These are phyloP conservation scores for Moesziomyces parantarcticus DNA, from an alignment of 1,284 basidiomycete species.

Conservation along the genomic window DNA sequence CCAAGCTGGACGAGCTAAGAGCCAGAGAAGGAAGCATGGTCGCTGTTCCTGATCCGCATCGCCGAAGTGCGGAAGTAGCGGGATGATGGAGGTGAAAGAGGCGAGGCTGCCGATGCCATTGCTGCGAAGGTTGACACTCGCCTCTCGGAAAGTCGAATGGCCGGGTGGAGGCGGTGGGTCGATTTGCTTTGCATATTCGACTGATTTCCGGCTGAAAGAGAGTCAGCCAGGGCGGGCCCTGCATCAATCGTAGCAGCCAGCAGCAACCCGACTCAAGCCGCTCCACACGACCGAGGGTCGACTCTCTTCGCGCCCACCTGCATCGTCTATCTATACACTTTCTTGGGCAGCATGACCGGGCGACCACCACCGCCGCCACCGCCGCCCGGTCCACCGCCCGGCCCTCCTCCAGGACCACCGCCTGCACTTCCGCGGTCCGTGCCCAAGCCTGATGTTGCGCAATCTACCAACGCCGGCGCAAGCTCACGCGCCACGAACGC, in stretches of 20 bases:
- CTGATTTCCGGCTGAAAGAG: no score
- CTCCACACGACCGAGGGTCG: no score
- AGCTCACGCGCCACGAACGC: neutral
- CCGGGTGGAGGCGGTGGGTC: neutral
- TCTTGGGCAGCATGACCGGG: constrained; percentile 18
- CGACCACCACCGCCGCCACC: constrained; percentile 29
- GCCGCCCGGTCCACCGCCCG: constrained; percentile 19
- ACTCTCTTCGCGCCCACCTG: constrained; percentile 1
- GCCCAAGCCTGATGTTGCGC: no score
- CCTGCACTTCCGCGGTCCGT: constrained; percentile 31
- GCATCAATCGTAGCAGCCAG: no score
- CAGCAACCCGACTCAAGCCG: no score
- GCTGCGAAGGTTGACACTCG: no score
- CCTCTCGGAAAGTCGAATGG: no score
- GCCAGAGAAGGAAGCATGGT: constrained; percentile 38
- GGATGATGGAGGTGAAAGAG: neutral
- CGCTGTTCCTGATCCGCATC: neutral
- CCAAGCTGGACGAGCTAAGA: constrained; percentile 41
- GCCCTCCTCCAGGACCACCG: constrained; percentile 41
- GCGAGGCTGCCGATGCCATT: no score
- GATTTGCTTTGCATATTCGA: no score
- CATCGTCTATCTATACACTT: neutral
- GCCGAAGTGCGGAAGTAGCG: no score
- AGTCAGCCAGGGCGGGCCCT: no score
- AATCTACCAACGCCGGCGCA: no score